Base-by-base conservation (phyloP, 2,329 filamentous ascomycete species). In the Tympanopsis confertula region DNA sequence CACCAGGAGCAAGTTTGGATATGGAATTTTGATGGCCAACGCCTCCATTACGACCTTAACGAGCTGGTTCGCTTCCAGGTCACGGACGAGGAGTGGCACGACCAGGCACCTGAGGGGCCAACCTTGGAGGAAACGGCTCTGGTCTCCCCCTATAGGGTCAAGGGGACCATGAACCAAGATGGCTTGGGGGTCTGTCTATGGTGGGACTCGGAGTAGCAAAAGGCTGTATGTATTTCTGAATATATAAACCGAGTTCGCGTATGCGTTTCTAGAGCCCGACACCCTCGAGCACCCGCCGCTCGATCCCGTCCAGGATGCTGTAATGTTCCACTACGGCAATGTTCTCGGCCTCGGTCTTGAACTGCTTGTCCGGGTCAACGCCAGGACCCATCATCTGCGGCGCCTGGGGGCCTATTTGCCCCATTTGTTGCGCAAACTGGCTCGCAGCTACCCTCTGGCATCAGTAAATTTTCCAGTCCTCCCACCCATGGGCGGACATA, bases 331-430 rank as follows among this genome's bases (percentile, higher is more conserved):
- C 73, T 18, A 98, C 91, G 49, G 93, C 88, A 44, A 98, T 61
- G 59, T 98, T 98, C 69, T 98, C 91, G 3, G 85, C 85, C 63
- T 98, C 91, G 35, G 70, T 85, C 56, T 82, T 69, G 62, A 95
- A 98, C 57, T 94, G 75, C 69, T 98, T 98, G 62, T 96, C 84
- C 0, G 88, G 86, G 55, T 98, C 93, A 52, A 91, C 82, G 18
- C 89, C 88, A 1, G 91, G 88, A 20, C 85, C 87, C 59, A 94
- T 94, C 66, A 91, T 82, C 53, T 88, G 52, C 35, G 55, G 76
- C 20, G 71, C 74, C 46, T 78, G 78, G 35, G 80, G 78, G 24
- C 78, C 84, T 69, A 86, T 81, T 51, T 79, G 73, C 13, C 71
- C 71, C 80, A 87, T 83, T 54, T 86, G 82, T 58, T 93, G 85